Evolutionary conservation across 2,329 filamentous ascomycete species (phyloP), one percentile per base, ranked within the genome.

Genomic region (Epichloe festucae): DNA sequence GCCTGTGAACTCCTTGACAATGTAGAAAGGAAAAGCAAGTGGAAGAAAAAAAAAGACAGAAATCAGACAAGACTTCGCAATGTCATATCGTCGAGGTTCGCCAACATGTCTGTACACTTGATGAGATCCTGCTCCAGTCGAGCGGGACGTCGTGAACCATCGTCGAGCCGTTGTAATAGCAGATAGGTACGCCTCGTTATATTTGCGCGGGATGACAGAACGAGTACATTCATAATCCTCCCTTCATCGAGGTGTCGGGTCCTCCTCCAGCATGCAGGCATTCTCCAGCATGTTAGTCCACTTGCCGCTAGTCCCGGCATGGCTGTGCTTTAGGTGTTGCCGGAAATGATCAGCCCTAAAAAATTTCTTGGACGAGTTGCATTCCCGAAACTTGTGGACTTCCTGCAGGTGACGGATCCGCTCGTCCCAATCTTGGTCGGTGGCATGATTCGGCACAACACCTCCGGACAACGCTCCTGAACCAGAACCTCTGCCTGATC

Each of bases 321-420:
- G 93, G 66, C 89, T 96, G 67, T 98, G 93, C 74, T 97, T 98
- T 53, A 98, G 74, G 69, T 98, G 93, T 68, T 98, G 93, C 54
- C 93, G 83, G 75, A 98, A 98, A 67, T 98, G 93, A 67, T 98
- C 93, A 36, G 93, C 93, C 39, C 93, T 81, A 72, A 87, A 98
- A 98, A 98, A 98, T 67, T 97, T 97, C 75, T 98, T 98, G 59
- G 87, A 86, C 62, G 93, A 89, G 67, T 98, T 98, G 77, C 93
- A 98, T 70, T 97, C 93, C 56, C 89, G 82, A 65, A 95, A 98
- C 65, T 98, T 98, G 73, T 98, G 93, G 56, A 89, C 80, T 60
- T 87, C 84, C 63, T 89, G 90, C 50, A 98, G 73, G 71, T 98
- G 93, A 52, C 87, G 84, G 50, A 90, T 82, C 53, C 93, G 83